Base-by-base conservation (phyloP, 2,329 filamentous ascomycete species). In the Claviceps pazoutovae region DNA sequence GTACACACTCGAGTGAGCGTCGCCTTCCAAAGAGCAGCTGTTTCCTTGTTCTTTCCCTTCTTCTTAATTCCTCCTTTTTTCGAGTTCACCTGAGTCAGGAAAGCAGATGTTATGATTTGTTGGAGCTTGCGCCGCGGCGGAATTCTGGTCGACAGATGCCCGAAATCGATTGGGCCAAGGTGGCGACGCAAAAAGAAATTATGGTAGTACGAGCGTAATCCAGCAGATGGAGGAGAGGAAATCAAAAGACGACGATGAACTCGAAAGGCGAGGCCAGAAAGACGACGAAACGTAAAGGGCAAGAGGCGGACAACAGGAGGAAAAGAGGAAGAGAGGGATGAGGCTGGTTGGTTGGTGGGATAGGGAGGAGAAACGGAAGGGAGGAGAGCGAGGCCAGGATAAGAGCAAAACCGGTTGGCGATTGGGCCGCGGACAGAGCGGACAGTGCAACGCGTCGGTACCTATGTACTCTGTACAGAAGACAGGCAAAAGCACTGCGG, bases 231-330 rank as follows among this genome's bases (percentile, higher is more conserved):
- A 46, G 41, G 51, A 55, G 23, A 48, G 38, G 42, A 48, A 48
- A 51, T 44, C 38, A 26, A 52, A 55, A 37, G 45, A 49, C 19
- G 52, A 37, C 49, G 49, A 60, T 55, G 55, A 56, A 63, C 59
- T 61, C 55, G 61, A 61, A 57, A 56, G 60, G 61, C 36, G 51
- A 54, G 52, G 51, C 17, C 36, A 38, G 56, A 47, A 53, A 47
- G 47, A 51, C 38, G 52, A 53, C 46, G 44, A 51, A 42, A 42
- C 13, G 38, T 48, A 45, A 45, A 16, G 41, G 37, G 43, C 36
- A 47, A 58, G 57, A 41, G 58, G 56, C 51, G 52, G 59, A 60
- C 55, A 61, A 23, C 23, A 47, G 41, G 34, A 42, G 34, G 38
- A 46, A 34, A 53, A 46, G 50, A 17, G 38, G 47, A 46, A 42